Base-by-base conservation (phyloP, 176 grass and related monocot genomes). In the Aegilops bicornis region DNA sequence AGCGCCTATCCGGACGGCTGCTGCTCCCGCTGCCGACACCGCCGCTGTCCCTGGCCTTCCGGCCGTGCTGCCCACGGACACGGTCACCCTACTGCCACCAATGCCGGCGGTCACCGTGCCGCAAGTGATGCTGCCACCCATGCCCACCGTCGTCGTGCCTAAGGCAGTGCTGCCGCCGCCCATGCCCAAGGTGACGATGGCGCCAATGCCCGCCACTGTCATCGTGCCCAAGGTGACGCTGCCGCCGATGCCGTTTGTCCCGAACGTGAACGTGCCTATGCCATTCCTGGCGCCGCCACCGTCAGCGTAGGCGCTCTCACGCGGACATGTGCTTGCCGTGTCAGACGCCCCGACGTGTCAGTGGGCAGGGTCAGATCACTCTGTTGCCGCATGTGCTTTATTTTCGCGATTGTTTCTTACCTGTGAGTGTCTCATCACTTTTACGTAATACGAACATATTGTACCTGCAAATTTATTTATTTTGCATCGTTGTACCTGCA, bases 221-320 rank as follows among this genome's bases (percentile, higher is more conserved):
- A 10, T 4, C 8, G 39, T 81, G 39, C 79, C 79, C 1, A 64
- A 40, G 36, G 16, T 81, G 47, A 19, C 20, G 19, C 16, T 77
- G 27, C 58, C 58, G 13, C 85, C 78, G 14, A 75, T 87, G 63
- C 86, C 79, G 3, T 54, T 73, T 62, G 62, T 70, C 81, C 84
- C 89, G 10, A 24, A 17, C 43, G 77, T 75, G 3, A 85, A 69
- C 42, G 69, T 76, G 19, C 80, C 89, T 1, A 31, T 84, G 79
- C 68, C 85, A 6, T 76, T 84, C 81, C 43, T 76, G 43, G 76
- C 69, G 14, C 77, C 77, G 24, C 69, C 85, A 14, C 85, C 85
- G 2, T 84, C 85, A 11, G 69, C 37, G 2, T 83, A 87, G 66
- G 10, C 19, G 23, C 61, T 13, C 23, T 13, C 12, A 42, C 39